Conservation (phyloP, 2,329 filamentous ascomycete genomes). For the Chrysosporium queenslandicum region DNA sequence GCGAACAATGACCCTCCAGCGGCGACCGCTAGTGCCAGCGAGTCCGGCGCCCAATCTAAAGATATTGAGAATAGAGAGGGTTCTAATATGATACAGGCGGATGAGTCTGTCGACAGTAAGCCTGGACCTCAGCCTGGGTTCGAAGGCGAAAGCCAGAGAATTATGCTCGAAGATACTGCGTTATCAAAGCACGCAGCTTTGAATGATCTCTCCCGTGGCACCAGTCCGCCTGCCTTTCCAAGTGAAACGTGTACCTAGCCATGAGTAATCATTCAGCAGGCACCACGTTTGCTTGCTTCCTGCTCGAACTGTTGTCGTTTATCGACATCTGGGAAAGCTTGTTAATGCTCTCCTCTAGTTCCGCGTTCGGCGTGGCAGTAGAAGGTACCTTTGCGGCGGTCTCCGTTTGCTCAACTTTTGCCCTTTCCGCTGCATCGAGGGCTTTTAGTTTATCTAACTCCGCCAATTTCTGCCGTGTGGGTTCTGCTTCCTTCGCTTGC, state of each 20-base stretch:
- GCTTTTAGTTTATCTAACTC: slow-evolving; percentile 30
- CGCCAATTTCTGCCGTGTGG: slow-evolving; percentile 42
- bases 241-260: neutral
- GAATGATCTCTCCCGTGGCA: neutral
- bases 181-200: neutral
- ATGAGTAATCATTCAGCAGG: slow-evolving; percentile 5
- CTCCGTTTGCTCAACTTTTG: slow-evolving; percentile 7
- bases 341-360: slow-evolving; percentile 32
- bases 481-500: slow-evolving; percentile 42
- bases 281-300: neutral
- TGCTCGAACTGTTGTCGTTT: slow-evolving; percentile 21
- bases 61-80: neutral
- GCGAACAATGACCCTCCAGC: neutral
- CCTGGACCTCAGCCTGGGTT: slow-evolving; percentile 31
- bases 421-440: neutral
- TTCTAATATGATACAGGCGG: neutral
- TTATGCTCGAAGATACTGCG: slow-evolving; percentile 3
- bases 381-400: slow-evolving; percentile 10
- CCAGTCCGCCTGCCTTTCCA: neutral
- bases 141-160: slow-evolving; percentile 1
- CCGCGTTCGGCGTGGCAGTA: slow-evolving; percentile 21
- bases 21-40: neutral
- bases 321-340: slow-evolving; percentile 36
- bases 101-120: slow-evolving; percentile 15
- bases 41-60: neutral